Conservation (phyloP, 345 rosid species). For the Euphorbia peplus region DNA sequence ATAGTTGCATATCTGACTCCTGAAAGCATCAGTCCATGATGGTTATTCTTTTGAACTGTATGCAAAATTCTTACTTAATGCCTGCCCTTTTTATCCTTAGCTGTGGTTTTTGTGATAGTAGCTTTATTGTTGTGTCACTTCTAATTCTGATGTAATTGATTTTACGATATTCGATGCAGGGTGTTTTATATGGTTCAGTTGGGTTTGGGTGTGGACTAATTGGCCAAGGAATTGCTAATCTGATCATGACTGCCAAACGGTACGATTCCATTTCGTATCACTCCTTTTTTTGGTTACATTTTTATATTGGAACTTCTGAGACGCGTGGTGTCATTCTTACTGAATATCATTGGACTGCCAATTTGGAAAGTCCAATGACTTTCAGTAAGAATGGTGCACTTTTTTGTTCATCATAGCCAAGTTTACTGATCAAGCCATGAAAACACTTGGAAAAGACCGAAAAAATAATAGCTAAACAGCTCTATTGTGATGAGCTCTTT, state of each 20-base stretch:
- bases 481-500: neutral
- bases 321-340: neutral
- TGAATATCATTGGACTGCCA: neutral
- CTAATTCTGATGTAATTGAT: neutral
- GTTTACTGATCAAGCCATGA: slow-evolving; percentile 1
- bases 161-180: slow-evolving; percentile 40
- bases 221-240: slow-evolving; percentile 93
- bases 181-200: slow-evolving; percentile 74
- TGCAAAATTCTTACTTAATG: neutral
- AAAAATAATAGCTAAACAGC: neutral
- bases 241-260: slow-evolving; percentile 94
- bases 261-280: slow-evolving; percentile 18
- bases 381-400: neutral
- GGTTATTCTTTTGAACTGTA: neutral
- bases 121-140: neutral
- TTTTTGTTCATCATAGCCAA: neutral
- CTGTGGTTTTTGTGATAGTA: neutral
- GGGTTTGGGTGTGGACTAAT: slow-evolving; percentile 91
- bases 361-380: neutral
- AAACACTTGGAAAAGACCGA: neutral
- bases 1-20: neutral
- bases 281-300: neutral
- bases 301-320: neutral
- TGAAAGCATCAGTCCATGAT: neutral
- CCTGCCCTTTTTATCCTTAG: neutral